Evolutionary conservation across 2,329 filamentous ascomycete genomes (phyloP).

Genomic region (Pseudogymnoascus sp.): DNA sequence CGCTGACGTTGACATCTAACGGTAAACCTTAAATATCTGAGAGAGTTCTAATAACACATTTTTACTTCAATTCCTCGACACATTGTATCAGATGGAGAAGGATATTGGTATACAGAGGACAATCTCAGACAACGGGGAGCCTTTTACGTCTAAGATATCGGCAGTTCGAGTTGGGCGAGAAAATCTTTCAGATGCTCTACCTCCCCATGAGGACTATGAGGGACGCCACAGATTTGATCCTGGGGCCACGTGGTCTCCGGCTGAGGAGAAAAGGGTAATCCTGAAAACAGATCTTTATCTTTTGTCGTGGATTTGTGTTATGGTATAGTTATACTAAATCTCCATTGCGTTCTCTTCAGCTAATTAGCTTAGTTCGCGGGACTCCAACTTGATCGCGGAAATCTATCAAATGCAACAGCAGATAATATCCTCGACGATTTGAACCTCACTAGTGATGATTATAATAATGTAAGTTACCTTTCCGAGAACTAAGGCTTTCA

Average conservation of each 20-base stretch:
- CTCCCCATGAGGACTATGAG: slow-evolving; percentile 37
- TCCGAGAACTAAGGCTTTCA: slow-evolving; percentile 28
- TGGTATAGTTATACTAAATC: slow-evolving; percentile 31
- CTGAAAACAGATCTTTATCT: slow-evolving; percentile 43
- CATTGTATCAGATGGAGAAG: slow-evolving; percentile 13
- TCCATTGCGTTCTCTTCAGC: slow-evolving; percentile 23
- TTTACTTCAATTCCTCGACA: neutral
- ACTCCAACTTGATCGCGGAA: slow-evolving; percentile 57
- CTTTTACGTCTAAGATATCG: slow-evolving; percentile 15
- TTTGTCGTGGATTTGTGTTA: slow-evolving; percentile 37
- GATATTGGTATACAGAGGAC: slow-evolving; percentile 8
- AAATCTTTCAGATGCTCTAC: slow-evolving; percentile 23
- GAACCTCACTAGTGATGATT: slow-evolving; percentile 42
- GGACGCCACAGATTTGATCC: slow-evolving; percentile 45
- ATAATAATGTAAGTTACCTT: slow-evolving; percentile 42
- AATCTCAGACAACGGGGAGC: slow-evolving; percentile 6
- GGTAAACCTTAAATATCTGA: neutral
- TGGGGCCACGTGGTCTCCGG: slow-evolving; percentile 45
- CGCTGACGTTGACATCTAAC: neutral
- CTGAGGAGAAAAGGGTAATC: slow-evolving; percentile 50
- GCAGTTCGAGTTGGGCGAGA: slow-evolving; percentile 16
- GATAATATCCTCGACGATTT: slow-evolving; percentile 55
- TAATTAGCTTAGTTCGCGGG: slow-evolving; percentile 48
- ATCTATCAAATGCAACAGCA: slow-evolving; percentile 54
- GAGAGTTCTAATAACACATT: neutral